Percentiles rank a stretch among this genome's conserved stretches.
phyloP scores from a whole-genome alignment of 805 yeast genomes.

The Ogataea methylovora region DNA sequence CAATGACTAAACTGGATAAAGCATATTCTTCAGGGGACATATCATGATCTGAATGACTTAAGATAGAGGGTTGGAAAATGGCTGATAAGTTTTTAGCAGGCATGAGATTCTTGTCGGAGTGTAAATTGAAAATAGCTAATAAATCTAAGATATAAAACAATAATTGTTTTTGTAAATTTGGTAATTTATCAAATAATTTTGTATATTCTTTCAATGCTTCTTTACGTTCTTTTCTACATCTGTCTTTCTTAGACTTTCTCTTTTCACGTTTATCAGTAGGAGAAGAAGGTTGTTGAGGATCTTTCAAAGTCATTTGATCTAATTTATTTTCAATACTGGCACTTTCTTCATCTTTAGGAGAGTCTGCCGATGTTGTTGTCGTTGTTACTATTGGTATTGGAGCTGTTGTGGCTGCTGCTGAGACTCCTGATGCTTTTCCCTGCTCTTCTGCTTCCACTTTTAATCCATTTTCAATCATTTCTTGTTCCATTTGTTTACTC shows the following conservation, averaged over 20 bases:
- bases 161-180: constrained; percentile 73
- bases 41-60: constrained; percentile 89
- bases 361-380: neutral
- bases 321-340: no score
- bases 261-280: no score
- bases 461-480: neutral
- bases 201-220: constrained; percentile 70
- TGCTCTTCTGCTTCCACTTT: constrained; percentile 1
- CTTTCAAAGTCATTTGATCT: neutral
- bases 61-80: constrained; percentile 92
- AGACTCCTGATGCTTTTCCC: neutral
- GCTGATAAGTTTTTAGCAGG: constrained; percentile 91
- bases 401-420: neutral
- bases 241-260: constrained; percentile 43
- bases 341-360: neutral
- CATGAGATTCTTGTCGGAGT: constrained; percentile 78
- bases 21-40: constrained; percentile 90
- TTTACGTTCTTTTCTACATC: constrained; percentile 55
- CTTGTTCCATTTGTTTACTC: neutral
- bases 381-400: neutral
- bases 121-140: constrained; percentile 75
- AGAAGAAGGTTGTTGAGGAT: neutral
- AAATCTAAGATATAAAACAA: constrained; percentile 82
- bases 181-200: constrained; percentile 56
- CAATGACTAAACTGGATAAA: constrained; percentile 76